A percentile compares a stretch with the other conserved stretches of the same genome.
phyloP scores from a whole-genome alignment of 2,329 filamentous ascomycete species.

The Cordyceps sp. region DNA sequence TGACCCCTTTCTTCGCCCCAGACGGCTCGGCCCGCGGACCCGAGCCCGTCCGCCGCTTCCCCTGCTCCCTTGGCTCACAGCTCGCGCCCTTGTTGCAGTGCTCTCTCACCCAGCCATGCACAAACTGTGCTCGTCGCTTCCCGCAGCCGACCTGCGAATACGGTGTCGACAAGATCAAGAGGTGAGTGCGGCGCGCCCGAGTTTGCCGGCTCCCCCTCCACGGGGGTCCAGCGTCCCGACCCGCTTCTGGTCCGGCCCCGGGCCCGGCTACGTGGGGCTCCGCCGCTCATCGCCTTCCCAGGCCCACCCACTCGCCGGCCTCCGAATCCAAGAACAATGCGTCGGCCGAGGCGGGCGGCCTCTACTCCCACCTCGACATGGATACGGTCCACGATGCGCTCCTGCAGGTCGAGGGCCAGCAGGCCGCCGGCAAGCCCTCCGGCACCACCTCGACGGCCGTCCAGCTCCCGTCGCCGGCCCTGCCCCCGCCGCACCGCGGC shows the following conservation, averaged over 20 bases:
- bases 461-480: neutral
- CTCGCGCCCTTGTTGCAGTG: conserved; percentile 19
- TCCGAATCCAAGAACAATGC: conserved; percentile 6
- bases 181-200: no score
- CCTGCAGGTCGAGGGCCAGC: conserved; percentile 12
- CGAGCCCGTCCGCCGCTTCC: no score
- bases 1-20: neutral
- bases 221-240: no score
- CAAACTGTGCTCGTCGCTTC: conserved; percentile 34
- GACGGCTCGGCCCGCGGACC: neutral
- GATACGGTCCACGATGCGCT: conserved; percentile 17
- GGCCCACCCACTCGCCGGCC: no score
- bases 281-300: neutral
- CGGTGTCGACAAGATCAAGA: conserved; percentile 8
- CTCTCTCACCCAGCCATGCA: conserved; percentile 35
- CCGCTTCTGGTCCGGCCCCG: no score
- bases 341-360: conserved; percentile 2
- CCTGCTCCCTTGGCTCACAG: neutral
- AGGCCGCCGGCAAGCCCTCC: conserved; percentile 1
- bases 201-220: no score
- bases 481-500: neutral
- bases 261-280: no score
- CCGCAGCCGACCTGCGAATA: conserved; percentile 35
- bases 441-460: neutral
- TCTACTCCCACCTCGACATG: conserved; percentile 20